phyloP scores from a whole-genome alignment of 345 rosid species.

The Populus alba region DNA sequence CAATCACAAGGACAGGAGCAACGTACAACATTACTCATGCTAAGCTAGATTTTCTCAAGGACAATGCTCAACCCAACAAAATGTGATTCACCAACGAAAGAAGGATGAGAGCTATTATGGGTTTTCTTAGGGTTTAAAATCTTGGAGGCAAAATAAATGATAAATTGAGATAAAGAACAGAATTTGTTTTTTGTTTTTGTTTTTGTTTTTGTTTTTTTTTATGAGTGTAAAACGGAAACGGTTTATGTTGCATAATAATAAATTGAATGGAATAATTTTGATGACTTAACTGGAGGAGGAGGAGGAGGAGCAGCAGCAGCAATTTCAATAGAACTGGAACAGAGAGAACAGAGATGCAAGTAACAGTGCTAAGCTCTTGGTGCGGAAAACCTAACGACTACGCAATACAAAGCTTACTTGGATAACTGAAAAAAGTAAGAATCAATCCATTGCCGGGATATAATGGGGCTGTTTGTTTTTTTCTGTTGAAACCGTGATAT shows the following conservation, averaged over 20 bases:
- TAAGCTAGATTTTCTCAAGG: background rate
- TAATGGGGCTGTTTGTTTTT: no score
- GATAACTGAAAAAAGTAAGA: no score
- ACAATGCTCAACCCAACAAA: background rate
- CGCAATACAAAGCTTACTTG: no score
- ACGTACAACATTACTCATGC: background rate
- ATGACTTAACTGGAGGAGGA: background rate
- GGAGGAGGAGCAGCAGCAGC: background rate
- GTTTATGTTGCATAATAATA: background rate
- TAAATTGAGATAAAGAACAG: background rate
- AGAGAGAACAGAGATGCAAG: background rate
- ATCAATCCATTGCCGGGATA: no score
- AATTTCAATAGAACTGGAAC: background rate
- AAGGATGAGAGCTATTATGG: background rate
- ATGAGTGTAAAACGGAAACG: background rate
- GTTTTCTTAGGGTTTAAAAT: slow-evolving; percentile 1
- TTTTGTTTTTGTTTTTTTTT: no score
- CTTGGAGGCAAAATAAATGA: background rate
- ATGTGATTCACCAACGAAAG: slow-evolving; percentile 1
- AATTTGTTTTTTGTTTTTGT: no score
- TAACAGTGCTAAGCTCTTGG: background rate
- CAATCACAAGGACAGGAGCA: background rate
- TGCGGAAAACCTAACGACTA: background rate
- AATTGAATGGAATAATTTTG: background rate
- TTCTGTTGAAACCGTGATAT: no score